Evolutionary conservation across 2,329 filamentous ascomycete species (phyloP), one percentile per base, ranked within the genome.

Genomic region (Westerdykella ornata): DNA sequence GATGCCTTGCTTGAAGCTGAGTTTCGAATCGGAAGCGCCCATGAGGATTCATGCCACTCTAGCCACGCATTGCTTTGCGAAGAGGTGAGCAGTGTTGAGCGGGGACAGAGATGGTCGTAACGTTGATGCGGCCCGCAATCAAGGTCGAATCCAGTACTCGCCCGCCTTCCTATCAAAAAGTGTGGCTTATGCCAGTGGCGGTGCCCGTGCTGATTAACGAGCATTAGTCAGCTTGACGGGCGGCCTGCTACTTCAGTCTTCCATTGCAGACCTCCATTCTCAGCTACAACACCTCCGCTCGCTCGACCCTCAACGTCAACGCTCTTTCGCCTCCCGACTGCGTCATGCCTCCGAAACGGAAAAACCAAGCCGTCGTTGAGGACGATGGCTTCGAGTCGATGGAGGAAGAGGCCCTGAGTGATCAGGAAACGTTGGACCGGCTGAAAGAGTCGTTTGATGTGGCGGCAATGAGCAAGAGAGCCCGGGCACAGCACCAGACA

Each of bases 11-110:
- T 96, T 97, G 78, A 98, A 97, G 63, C 90, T 88, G 63, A 97
- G 82, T 77, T 97, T 97, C 60, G 90, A 97, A 72, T 97, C 90
- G 70, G 90, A 96, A 64, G 90, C 90, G 69, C 92, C 92, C 92
- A 98, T 98, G 54, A 67, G 63, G 44, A 56, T 56, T 51, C 60
- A 62, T 62, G 49, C 54, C 59, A 61, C 51, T 45, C 37, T 49
- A 59, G 45, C 46, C 44, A 51, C 44, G 51, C 53, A 56, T 52
- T 41, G 41, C 38, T 39, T 36, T 37, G 36, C 12, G 32, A 18
- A 18, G n/a, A 30, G 16, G 20, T 35, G 19, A 28, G 22, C 19
- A 20, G 17, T 20, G 26, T 18, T 29, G 41, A 22, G 34, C 17
- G 16, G 16, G 15, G 29, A n/a, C 26, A 15, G 12, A 9, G n/a